Evolutionary conservation across 306 rosid genomes (phyloP), one percentile per base, ranked within the genome.

Genomic region (Pterocarpus macrocarpus): DNA sequence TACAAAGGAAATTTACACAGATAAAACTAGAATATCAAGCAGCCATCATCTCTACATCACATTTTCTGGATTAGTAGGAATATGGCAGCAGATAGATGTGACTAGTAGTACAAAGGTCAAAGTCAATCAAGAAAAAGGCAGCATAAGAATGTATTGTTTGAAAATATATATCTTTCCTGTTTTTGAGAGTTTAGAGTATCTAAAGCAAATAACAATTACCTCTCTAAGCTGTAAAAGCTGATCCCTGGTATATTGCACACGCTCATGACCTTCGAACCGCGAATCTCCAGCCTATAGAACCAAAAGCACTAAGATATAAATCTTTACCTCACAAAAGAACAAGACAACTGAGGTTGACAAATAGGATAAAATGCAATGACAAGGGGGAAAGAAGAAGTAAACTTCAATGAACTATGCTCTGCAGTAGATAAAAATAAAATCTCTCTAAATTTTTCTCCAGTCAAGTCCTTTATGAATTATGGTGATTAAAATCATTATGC

Each of bases 241-340:
- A 56, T 90, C 95, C 61, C 88, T 85, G 35, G 89, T 84, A 86
- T 90, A 90, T 45, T 78, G 85, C 82, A 90, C 91, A 3, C 82
- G 86, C 39, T 94, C 97, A 50, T 71, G 95, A 64, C 91, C 92
- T 80, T 94, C 98, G 74, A 90, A 88, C 71, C 94, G 76, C 9
- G 91, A 73, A 58, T 94, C 98, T 77, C 91, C 98, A 45, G 78
- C 77, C 98, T 91, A 79, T 32, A 77, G 64, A 73, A 67, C 34
- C 57, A 82, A 52, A 69, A 41, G 22, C 8, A 66, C 28, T 38
- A 32, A 64, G 45, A 76, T 47, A 44, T n/a, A 56, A 65, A 78
- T 45, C 53, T 75, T 72, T n/a, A n/a, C 16, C 58, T 62, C 43
- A 74, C 68, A 58, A 66, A 55, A 63, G 62, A 62, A 52, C 52